Base-by-base conservation (phyloP, 495 filamentous ascomycete species). In the Eremomyces bilateralis region DNA sequence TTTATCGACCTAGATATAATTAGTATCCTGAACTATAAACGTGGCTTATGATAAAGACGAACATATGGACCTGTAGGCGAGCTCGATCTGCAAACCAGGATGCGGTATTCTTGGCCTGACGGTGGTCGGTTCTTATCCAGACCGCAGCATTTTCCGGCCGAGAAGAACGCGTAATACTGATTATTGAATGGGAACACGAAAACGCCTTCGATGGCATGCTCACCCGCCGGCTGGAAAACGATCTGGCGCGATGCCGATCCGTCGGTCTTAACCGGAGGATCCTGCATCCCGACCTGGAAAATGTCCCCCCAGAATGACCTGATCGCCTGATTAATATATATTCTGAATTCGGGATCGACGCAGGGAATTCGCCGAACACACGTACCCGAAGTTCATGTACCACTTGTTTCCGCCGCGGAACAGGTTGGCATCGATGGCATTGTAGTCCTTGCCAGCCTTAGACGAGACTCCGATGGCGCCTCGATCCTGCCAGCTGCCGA, bases 251-350 rank as follows among this genome's bases (percentile, higher is more conserved):
- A 42, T 3, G 45, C 16, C 13, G 37, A 41, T 3, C 50, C 51
- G 4, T 43, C 46, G 4, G 59, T 48, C 34, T 55, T 54, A 17
- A 52, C 59, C 5, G 63, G 53, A 4, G 51, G 44, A 15, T 53
- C 52, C 1, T 34, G 36, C 55, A 79, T 61, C 8, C 57, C 42
- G 4, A 69, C 66, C 47, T 76, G 73, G 55, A 63, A 69, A 33
- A 79, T 57, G 37, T 71, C 70, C 4, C 60, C 49, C 75, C 75
- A 82, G 58, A 73, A 82, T n/a, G n/a, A n/a, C n/a, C n/a, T n/a
- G n/a, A n/a, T n/a, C n/a, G n/a, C n/a, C n/a, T n/a, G n/a, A n/a
- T n/a, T n/a, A n/a, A n/a, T n/a, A n/a, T n/a, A n/a, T n/a, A n/a
- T n/a, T n/a, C n/a, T n/a, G n/a, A n/a, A n/a, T n/a, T n/a, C n/a